Base-by-base conservation (phyloP, 805 yeast species). In the Scheffersomyces stipitis region DNA sequence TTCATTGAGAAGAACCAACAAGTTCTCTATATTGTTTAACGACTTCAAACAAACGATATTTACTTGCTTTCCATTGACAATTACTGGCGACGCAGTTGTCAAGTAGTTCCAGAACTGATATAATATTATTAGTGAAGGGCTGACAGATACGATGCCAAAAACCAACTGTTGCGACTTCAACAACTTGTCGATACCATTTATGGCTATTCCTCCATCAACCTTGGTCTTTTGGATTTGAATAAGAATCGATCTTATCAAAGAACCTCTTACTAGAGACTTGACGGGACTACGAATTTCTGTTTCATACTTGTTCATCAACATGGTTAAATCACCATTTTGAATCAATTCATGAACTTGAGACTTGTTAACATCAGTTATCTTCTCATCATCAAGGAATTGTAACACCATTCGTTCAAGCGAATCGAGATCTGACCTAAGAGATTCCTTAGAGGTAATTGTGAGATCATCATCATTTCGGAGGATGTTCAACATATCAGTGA, bases 171-270 rank as follows among this genome's bases (percentile, higher is more conserved):
- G 99, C 34, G 93, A 83, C 58, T 88, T 84, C 30, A 93, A 72
- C 46, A 91, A 67, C 55, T 86, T 83, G 61, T 93, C 98, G 44
- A 93, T 90, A 6, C 98, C 98, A 48, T 76, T 78, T 42, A 91
- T 76, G 0, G 96, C 98, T 4, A 89, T 67, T 26, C 86, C 89
- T 6, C 96, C 96, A 58, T 91, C 99, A 5, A 93, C 97, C 61
- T 91, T 91, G 9, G 96, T 83, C 62, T 93, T 91, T 59, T 91
- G 99, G n/a, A 93, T 70, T 60, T 93, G 98, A 44, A 91, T 90
- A 52, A 93, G 64, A 31, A 93, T 59, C 12, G 90, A 80, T 37
- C 96, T 73, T 6, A 89, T 60, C 45, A 91, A 71, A 38, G 81
- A 78, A 3, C 98, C 99, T 10, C 64, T 61, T 2, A 89, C 40